Percentiles rank a stretch among this genome's conserved stretches.
Evolutionary conservation across 2,329 filamentous ascomycete species (phyloP).

Genomic region (Phaeophleospora eucalypticola): DNA sequence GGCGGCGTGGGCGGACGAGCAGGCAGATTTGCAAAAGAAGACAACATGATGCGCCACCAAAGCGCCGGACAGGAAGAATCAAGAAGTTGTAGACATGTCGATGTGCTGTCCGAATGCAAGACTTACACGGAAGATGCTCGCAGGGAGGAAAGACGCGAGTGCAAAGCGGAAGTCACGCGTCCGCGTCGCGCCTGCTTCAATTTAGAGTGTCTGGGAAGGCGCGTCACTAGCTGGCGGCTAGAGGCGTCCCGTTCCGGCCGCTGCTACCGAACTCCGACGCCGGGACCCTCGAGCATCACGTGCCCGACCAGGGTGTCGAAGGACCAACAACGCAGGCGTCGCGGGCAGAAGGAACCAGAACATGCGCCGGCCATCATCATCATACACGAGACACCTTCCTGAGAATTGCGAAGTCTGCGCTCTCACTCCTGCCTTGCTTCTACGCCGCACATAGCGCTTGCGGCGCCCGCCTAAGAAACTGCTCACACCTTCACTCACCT

Average conservation of each 20-base stretch:
- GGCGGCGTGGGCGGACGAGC: constrained; percentile 55
- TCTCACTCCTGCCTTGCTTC: too few species aligned
- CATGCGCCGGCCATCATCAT: background rate
- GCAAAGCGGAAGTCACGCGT: background rate
- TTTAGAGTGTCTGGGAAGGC: background rate
- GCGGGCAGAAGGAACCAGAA: background rate
- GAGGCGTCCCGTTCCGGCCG: background rate
- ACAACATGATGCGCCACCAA: constrained; percentile 15
- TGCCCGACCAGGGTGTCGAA: background rate
- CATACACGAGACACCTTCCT: background rate
- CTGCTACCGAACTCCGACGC: background rate
- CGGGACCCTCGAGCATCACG: too few species aligned
- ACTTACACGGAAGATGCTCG: background rate
- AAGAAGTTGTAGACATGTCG: background rate
- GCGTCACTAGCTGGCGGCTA: background rate
- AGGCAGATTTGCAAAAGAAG: constrained; percentile 37
- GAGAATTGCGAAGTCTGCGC: too few species aligned
- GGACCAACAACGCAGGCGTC: background rate
- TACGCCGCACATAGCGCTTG: too few species aligned
- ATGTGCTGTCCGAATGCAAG: background rate
- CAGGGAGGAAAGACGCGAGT: background rate
- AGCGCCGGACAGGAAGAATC: background rate
- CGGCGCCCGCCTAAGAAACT: too few species aligned
- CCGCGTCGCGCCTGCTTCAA: background rate
- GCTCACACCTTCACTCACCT: constrained; percentile 1